phyloP scores from a whole-genome alignment of 345 rosid genomes.

The Hibiscus trionum region DNA sequence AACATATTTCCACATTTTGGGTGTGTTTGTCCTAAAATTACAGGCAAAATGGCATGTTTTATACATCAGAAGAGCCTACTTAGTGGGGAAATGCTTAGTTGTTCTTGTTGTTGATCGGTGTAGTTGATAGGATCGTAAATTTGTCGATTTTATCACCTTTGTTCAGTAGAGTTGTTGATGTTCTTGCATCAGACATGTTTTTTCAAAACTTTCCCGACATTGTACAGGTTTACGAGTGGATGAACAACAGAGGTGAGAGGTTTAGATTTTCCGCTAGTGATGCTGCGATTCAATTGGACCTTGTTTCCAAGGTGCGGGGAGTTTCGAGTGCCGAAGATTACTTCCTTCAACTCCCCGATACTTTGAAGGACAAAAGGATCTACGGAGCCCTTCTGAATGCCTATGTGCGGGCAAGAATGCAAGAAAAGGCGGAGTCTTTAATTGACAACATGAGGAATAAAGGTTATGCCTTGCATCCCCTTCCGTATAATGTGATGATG shows the following conservation, averaged over 20 bases:
- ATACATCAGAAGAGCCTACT: background rate
- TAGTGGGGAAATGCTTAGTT: background rate
- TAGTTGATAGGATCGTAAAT: background rate
- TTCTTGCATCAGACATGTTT: background rate
- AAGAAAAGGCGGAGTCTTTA: slow-evolving; percentile 65
- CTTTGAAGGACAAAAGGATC: slow-evolving; percentile 70
- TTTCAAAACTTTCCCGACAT: background rate
- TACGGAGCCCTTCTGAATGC: slow-evolving; percentile 80
- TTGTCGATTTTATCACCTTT: background rate
- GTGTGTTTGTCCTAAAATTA: background rate
- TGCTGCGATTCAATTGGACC: slow-evolving; percentile 89
- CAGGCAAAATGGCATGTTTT: background rate
- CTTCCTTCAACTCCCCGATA: slow-evolving; percentile 47
- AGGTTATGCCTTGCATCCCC: slow-evolving; percentile 37
- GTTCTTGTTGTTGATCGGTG: background rate
- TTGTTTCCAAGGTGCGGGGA: slow-evolving; percentile 76
- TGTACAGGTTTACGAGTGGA: slow-evolving; percentile 83
- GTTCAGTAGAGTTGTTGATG: background rate
- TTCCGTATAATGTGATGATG: slow-evolving; percentile 95
- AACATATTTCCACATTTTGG: too few relatives aligned
- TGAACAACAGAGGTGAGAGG: slow-evolving; percentile 66
- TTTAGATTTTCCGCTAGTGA: slow-evolving; percentile 70
- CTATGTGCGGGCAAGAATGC: slow-evolving; percentile 51
- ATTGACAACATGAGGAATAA: slow-evolving; percentile 59
- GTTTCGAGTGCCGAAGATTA: slow-evolving; percentile 61